Conservation (phyloP, 352 stramenopile genomes). For the Phytophthora multivora region DNA sequence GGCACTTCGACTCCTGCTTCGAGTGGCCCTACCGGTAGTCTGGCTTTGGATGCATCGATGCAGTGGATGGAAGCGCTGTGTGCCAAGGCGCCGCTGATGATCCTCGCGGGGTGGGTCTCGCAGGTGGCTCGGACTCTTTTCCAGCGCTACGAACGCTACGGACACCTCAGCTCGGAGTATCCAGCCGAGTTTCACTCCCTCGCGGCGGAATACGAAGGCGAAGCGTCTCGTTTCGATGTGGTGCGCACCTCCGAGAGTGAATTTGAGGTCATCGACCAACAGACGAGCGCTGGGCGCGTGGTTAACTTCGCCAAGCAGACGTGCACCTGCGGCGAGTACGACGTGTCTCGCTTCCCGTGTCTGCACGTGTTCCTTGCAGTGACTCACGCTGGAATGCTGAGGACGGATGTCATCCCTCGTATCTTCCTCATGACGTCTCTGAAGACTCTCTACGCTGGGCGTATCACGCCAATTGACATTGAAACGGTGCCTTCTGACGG, state of each 20-base stretch:
- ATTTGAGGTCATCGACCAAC: slow-evolving; percentile 79
- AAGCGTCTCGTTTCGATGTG: slow-evolving; percentile 64
- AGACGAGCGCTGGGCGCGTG: slow-evolving; percentile 64
- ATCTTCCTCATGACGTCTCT: slow-evolving; percentile 84
- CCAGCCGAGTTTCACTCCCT: slow-evolving; percentile 74
- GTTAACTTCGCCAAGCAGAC: slow-evolving; percentile 79
- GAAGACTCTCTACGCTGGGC: slow-evolving; percentile 70
- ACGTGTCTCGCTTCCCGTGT: slow-evolving; percentile 74
- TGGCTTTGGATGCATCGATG: slow-evolving; percentile 42
- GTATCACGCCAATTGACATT: slow-evolving; percentile 83
- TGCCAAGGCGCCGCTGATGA: slow-evolving; percentile 74
- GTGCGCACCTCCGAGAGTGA: slow-evolving; percentile 70
- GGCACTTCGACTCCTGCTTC: slow-evolving; percentile 1
- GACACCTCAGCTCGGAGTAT: slow-evolving; percentile 76
- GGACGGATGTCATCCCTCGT: slow-evolving; percentile 72
- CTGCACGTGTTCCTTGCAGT: slow-evolving; percentile 81
- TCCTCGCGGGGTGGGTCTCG: slow-evolving; percentile 82
- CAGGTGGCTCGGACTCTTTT: slow-evolving; percentile 76
- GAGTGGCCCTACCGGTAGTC: slow-evolving; percentile 16
- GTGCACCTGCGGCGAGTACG: slow-evolving; percentile 81
- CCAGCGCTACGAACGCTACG: slow-evolving; percentile 76
- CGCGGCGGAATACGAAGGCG: slow-evolving; percentile 64
- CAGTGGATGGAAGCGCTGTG: slow-evolving; percentile 74
- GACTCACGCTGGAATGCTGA: slow-evolving; percentile 63
- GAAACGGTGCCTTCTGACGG: slow-evolving; percentile 64